These are phyloP conservation scores for Endoconidiophora polonica DNA, from an alignment of 2,329 filamentous ascomycete genomes.

Conservation along the genomic window DNA sequence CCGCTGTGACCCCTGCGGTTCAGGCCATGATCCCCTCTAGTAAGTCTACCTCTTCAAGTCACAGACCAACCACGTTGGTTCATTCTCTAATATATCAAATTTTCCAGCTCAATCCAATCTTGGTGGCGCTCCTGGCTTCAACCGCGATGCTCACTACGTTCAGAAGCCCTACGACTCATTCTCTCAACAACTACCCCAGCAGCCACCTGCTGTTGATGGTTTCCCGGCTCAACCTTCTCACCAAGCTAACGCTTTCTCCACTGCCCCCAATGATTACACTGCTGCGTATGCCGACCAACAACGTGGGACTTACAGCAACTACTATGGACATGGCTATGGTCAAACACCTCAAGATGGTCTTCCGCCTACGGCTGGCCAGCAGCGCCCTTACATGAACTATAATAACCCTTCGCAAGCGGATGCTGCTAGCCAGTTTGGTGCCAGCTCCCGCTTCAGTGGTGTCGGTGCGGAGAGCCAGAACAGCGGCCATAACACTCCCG, in stretches of 20 bases:
- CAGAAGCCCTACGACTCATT: constrained; percentile 54
- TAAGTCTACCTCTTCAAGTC: neutral
- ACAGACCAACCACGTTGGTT: neutral
- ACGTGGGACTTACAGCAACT: constrained; percentile 56
- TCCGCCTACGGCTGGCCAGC: constrained; percentile 19
- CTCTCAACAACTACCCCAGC: constrained; percentile 40
- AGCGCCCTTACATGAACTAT: constrained; percentile 61
- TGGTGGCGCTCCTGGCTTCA: constrained; percentile 8
- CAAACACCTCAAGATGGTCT: constrained; percentile 60
- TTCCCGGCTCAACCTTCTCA: constrained; percentile 36
- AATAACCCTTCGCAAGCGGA: constrained; percentile 41
- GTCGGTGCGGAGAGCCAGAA: constrained; percentile 54
- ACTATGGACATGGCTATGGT: constrained; percentile 36
- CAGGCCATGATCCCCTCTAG: neutral
- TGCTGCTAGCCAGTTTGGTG: constrained; percentile 53
- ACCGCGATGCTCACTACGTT: constrained; percentile 9
- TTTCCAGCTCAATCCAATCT: constrained; percentile 1
- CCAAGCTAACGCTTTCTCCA: constrained; percentile 51
- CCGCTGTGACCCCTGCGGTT: constrained; percentile 15
- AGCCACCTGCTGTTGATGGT: constrained; percentile 7
- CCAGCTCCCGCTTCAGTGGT: constrained; percentile 46
- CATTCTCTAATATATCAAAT: neutral
- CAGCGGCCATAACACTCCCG: constrained; percentile 82
- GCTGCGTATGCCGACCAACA: constrained; percentile 71
- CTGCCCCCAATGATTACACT: constrained; percentile 63